phyloP scores from a whole-genome alignment of 139 green algal genomes.

The Tetraselmis chui region DNA sequence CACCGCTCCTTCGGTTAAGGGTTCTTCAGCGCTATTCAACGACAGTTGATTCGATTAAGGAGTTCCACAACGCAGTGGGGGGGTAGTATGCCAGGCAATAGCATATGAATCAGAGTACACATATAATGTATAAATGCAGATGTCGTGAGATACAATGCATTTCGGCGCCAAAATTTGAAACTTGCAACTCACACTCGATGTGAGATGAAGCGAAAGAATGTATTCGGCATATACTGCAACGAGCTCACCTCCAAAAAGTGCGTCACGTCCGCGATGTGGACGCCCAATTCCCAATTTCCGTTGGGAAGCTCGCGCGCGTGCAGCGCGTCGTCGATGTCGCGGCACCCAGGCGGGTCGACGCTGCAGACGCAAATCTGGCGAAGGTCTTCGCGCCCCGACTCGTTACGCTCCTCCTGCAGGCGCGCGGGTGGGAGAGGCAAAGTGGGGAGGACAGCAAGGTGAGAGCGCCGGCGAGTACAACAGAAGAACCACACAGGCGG shows the following conservation, averaged over 20 bases:
- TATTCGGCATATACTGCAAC: not conserved
- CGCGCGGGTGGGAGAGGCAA: conserved; percentile 22
- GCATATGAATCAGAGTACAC: no score
- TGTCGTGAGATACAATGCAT: no score
- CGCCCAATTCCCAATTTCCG: conserved; percentile 53
- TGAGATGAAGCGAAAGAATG: not conserved
- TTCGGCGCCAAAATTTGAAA: not conserved
- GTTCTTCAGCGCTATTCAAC: no score
- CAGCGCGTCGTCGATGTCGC: conserved; percentile 89
- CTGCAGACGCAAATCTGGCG: conserved; percentile 57
- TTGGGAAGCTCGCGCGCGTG: conserved; percentile 47
- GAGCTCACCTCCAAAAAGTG: conserved; percentile 52
- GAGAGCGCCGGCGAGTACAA: not conserved
- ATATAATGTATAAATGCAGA: no score
- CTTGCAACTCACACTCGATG: not conserved
- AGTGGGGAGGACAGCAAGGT: conserved; percentile 3
- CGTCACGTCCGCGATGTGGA: conserved; percentile 93
- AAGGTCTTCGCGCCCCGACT: conserved; percentile 40
- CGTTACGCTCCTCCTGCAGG: not conserved
- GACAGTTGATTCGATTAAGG: no score
- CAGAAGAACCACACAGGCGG: conserved; percentile 1
- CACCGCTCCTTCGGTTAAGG: no score
- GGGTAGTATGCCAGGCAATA: not conserved
- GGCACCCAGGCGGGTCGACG: conserved; percentile 84
- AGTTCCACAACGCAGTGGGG: not conserved